Evolutionary conservation across 1,284 basidiomycete genomes (phyloP), one percentile per base, ranked within the genome.

Genomic region (Uromyces viciae-fabae): DNA sequence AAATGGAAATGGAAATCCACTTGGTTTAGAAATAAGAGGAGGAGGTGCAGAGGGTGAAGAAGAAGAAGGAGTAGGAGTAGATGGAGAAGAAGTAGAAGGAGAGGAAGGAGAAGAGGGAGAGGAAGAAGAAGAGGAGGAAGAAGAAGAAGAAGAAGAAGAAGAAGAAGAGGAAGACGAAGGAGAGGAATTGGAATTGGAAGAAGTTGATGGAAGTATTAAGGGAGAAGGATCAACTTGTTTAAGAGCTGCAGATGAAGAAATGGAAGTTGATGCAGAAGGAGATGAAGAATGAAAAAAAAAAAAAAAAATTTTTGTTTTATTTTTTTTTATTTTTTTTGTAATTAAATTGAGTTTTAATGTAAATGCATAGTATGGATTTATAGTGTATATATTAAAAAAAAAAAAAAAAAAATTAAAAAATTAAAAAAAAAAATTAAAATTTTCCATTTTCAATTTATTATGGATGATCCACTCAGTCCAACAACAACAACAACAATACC

Each of bases 61-160:
- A 49, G 75, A 69, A 43, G 82, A 56, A 15, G 82, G 76, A 56
- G 58, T 71, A 43, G 46, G 71, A 14, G 66, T 66, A 40, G 82
- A 58, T 1, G 62, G 72, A 52, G 72, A 75, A 22, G 54, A 54
- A 19, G 69, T 68, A 52, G 72, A 83, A 80, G 62, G 68, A 43
- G 54, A 66, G 56, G 69, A 82, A 33, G 58, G 43, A 33, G 73
- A 77, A n/a, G 49, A 75, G 31, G 73, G 66, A 31, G 71, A 72
- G 73, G 68, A 82, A 79, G 71, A 81, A 54, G 64, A 82, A 52
- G 42, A 78, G 40, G 68, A 78, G 75, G 60, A 82, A 64, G 68
- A 56, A 68, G 42, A 82, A 69, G 75, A 68, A 36, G 75, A 82
- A 22, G 82, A 83, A 25, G 49, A 46, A 17, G 69, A 66, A 56